phyloP scores from a whole-genome alignment of 2,329 filamentous ascomycete genomes.

The Phyllosticta citribraziliensis region DNA sequence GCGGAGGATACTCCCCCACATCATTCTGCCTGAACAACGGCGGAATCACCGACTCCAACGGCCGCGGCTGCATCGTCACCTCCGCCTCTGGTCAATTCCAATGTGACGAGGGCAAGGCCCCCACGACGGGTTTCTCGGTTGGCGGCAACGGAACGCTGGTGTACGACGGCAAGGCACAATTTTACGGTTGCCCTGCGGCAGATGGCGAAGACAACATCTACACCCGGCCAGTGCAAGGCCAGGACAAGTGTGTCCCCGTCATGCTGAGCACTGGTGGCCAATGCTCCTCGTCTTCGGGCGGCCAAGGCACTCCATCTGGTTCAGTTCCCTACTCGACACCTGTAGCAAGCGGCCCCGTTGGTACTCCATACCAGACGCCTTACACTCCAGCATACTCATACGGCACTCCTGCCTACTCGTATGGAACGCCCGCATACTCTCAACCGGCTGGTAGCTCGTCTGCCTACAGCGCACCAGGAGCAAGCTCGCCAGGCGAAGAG shows the following conservation, averaged over 20 bases:
- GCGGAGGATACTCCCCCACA: slow-evolving; percentile 37
- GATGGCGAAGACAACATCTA: slow-evolving; percentile 50
- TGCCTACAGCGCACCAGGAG: slow-evolving; percentile 8
- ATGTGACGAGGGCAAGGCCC: slow-evolving; percentile 46
- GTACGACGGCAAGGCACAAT: slow-evolving; percentile 42
- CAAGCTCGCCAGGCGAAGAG: not conserved
- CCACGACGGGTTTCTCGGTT: slow-evolving; percentile 48
- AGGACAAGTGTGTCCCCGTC: slow-evolving; percentile 43
- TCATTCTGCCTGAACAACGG: slow-evolving; percentile 46
- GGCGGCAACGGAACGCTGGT: slow-evolving; percentile 43
- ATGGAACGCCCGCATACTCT: slow-evolving; percentile 5
- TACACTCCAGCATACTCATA: not conserved
- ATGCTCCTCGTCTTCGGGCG: slow-evolving; percentile 24
- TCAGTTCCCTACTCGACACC: slow-evolving; percentile 12
- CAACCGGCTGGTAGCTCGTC: slow-evolving; percentile 2
- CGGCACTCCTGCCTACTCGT: slow-evolving; percentile 5
- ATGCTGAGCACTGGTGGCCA: slow-evolving; percentile 26
- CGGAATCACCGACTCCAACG: slow-evolving; percentile 44
- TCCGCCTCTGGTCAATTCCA: slow-evolving; percentile 50
- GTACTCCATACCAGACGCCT: not conserved
- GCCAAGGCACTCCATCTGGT: slow-evolving; percentile 19
- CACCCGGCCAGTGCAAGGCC: slow-evolving; percentile 28
- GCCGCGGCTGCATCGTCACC: slow-evolving; percentile 55
- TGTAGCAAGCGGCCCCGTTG: slow-evolving; percentile 1
- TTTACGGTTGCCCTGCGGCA: slow-evolving; percentile 53